Evolutionary conservation across 441 rosid genomes (phyloP).

Genomic region (Isatis lusitanica): DNA sequence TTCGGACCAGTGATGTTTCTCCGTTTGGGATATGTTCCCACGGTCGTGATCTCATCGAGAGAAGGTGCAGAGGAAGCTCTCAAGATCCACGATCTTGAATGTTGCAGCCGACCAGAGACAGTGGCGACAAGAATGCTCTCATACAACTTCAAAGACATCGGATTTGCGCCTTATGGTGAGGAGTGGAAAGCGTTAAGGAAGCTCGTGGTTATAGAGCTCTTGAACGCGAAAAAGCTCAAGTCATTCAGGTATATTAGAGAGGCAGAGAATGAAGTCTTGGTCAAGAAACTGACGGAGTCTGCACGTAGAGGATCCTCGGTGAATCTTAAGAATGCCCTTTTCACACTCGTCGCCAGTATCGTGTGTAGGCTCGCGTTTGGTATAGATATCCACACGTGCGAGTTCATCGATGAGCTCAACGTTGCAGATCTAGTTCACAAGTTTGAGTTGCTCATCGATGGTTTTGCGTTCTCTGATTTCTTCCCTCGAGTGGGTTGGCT

Average conservation of each 20-base stretch:
- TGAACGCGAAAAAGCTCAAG: neutral
- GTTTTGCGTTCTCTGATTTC: neutral
- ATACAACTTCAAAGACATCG: conserved; percentile 1
- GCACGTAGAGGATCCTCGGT: neutral
- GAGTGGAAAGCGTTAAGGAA: conserved; percentile 4
- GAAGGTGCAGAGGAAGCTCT: conserved; percentile 37
- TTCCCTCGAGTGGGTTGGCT: conserved; percentile 6
- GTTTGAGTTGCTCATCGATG: conserved; percentile 1
- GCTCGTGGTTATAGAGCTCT: neutral
- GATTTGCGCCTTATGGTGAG: neutral
- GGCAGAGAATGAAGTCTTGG: conserved; percentile 34
- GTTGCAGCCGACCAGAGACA: conserved; percentile 13
- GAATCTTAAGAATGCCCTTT: neutral
- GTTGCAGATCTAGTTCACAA: neutral
- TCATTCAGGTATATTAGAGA: neutral
- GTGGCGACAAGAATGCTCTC: neutral
- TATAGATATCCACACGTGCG: neutral
- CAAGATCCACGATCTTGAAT: conserved; percentile 33
- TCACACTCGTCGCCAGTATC: conserved; percentile 24
- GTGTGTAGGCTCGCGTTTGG: conserved; percentile 39
- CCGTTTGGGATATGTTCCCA: conserved; percentile 27
- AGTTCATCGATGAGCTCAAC: conserved; percentile 1
- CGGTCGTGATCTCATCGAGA: conserved; percentile 39
- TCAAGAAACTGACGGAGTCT: conserved; percentile 27
- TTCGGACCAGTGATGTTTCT: conserved; percentile 45